A percentile compares a stretch with the other conserved stretches of the same genome.
phyloP scores from a whole-genome alignment of 768 basidiomycete genomes.

The Cyclocybe cylindracea region DNA sequence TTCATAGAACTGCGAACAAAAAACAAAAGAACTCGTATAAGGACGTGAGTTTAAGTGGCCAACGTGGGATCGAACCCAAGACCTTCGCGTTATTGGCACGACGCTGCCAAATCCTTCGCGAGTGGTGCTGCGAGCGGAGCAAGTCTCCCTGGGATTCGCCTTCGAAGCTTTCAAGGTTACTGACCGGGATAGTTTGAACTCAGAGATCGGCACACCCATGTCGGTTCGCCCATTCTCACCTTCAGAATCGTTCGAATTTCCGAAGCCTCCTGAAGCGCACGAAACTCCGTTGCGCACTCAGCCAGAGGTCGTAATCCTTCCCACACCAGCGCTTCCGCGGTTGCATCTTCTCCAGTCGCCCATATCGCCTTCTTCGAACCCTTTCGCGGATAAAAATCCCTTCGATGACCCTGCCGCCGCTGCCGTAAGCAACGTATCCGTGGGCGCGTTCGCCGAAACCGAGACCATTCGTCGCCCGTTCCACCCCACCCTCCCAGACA shows the following conservation, averaged over 20 bases:
- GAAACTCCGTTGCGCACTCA: too few species aligned
- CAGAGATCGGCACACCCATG: constrained; percentile 47
- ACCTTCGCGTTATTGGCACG: constrained; percentile 85
- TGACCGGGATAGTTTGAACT: constrained; percentile 18
- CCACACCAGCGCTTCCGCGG: constrained; percentile 14
- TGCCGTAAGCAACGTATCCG: constrained; percentile 8
- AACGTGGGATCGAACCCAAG: constrained; percentile 82
- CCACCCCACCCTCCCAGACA: constrained; percentile 55
- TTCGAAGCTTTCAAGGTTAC: too few species aligned
- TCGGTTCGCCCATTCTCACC: constrained; percentile 68
- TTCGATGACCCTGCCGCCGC: neutral
- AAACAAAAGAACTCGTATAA: too few species aligned
- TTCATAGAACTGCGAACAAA: too few species aligned
- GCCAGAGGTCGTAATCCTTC: constrained; percentile 1
- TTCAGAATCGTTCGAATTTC: constrained; percentile 69
- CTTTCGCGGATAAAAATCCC: too few species aligned
- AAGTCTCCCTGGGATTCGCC: too few species aligned
- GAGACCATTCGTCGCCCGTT: constrained; percentile 60
- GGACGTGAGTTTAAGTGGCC: constrained; percentile 29
- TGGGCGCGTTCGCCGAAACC: constrained; percentile 33
- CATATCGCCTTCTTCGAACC: too few species aligned
- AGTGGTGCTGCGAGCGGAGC: too few species aligned
- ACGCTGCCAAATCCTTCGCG: constrained; percentile 46
- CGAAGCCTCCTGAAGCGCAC: constrained; percentile 43
- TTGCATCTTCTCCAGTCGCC: too few species aligned